Evolutionary conservation across 352 stramenopile genomes (phyloP).

Genomic region (Pythium monospermum): DNA sequence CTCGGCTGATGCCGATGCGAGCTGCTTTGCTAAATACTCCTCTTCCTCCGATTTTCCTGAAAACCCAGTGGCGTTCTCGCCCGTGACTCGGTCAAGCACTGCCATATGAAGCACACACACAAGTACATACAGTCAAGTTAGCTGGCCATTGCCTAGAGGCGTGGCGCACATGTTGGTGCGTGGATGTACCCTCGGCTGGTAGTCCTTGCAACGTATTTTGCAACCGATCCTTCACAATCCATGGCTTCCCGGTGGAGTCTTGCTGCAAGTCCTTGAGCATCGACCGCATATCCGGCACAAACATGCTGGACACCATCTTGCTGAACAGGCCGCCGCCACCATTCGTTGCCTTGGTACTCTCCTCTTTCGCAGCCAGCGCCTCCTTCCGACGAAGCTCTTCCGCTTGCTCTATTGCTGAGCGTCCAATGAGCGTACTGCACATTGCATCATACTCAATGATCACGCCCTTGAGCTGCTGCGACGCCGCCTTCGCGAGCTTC

Average conservation of each 20-base stretch:
- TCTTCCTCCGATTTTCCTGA: constrained; percentile 42
- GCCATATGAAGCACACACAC: constrained; percentile 6
- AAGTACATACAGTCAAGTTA: too few species aligned
- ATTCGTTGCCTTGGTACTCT: constrained; percentile 4
- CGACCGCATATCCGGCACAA: constrained; percentile 52
- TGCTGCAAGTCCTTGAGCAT: constrained; percentile 57
- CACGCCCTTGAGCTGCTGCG: constrained; percentile 69
- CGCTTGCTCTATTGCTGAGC: constrained; percentile 24
- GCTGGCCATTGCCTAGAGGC: too few species aligned
- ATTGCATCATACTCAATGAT: constrained; percentile 77
- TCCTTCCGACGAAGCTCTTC: constrained; percentile 27
- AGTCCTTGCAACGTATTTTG: constrained; percentile 59
- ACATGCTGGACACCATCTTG: constrained; percentile 41
- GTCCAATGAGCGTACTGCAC: constrained; percentile 61
- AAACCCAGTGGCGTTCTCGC: constrained; percentile 21
- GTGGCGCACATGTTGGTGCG: too few species aligned
- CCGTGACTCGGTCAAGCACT: constrained; percentile 56
- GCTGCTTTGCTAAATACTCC: constrained; percentile 48
- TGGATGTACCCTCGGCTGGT: constrained; percentile 47
- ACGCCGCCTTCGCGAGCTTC: constrained; percentile 65
- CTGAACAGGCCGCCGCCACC: constrained; percentile 20
- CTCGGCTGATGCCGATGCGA: constrained; percentile 36
- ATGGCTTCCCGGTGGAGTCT: constrained; percentile 60
- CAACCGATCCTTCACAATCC: constrained; percentile 54
- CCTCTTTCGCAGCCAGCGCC: constrained; percentile 8